Evolutionary conservation across 169 alveolate genomes (phyloP).

Genomic region (Babesia caballi): DNA sequence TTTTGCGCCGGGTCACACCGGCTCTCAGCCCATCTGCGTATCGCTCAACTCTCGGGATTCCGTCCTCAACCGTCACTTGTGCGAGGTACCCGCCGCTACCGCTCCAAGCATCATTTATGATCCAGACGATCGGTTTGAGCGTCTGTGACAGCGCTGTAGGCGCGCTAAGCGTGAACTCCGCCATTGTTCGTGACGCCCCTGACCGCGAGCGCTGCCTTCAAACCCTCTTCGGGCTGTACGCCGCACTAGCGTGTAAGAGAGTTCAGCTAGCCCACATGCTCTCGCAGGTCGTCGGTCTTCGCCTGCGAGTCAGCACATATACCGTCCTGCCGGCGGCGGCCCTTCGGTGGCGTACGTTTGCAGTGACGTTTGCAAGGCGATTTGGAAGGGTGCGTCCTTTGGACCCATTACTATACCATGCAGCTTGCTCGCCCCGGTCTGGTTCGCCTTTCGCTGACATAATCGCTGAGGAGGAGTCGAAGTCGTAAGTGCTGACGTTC

Average conservation of each 20-base stretch:
- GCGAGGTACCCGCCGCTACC: constrained; percentile 22
- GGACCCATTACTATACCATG: not conserved
- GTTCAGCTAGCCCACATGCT: not conserved
- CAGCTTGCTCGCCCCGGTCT: constrained; percentile 59
- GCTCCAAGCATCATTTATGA: not conserved
- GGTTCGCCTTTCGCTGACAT: constrained; percentile 29
- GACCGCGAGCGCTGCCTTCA: constrained; percentile 50
- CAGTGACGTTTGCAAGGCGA: constrained; percentile 17
- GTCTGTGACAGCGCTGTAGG: constrained; percentile 16
- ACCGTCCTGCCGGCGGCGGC: not conserved
- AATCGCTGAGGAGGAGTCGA: constrained; percentile 54
- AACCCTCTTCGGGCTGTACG: constrained; percentile 47
- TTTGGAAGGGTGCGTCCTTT: constrained; percentile 51
- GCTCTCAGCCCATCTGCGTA: too few relatives aligned
- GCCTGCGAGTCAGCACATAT: constrained; percentile 26
- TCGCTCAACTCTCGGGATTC: constrained; percentile 29
- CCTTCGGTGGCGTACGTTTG: constrained; percentile 39
- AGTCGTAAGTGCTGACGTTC: constrained; percentile 41
- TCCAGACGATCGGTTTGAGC: constrained; percentile 44
- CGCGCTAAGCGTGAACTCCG: constrained; percentile 18
- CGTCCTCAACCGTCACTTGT: constrained; percentile 32
- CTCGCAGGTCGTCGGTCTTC: constrained; percentile 17
- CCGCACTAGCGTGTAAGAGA: constrained; percentile 38
- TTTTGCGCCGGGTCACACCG: too few relatives aligned
- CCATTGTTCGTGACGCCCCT: constrained; percentile 29